Base-by-base conservation (phyloP, 2,329 filamentous ascomycete species). In the Parastagonospora avenae region DNA sequence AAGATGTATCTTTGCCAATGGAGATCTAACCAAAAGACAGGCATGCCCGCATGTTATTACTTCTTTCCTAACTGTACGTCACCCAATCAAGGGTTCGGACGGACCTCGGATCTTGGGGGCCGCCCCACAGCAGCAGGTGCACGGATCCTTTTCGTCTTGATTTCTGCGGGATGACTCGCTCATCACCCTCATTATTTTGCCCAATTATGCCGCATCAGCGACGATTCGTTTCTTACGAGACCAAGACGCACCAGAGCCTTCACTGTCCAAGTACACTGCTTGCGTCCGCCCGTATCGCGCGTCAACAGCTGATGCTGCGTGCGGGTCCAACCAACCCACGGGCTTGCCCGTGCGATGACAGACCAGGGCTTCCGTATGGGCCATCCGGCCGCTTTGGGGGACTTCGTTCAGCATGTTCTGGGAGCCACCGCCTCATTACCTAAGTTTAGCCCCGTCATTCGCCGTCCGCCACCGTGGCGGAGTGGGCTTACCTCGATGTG, bases 391-490 rank as follows among this genome's bases (percentile, higher is more conserved):
- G 48, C 49, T 46, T 42, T 47, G 35, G 43, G 48, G 46, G 44
- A 47, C 30, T 32, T 36, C 12, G 16, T 19, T 42, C 30, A 42
- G 37, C 9, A 30, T 6, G 45, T 36, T 31, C 51, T 51, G 40
- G 51, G 47, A 42, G 39, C 48, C 41, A 42, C 55, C 49, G 52
- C 59, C 52, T 52, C 52, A 59, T 55, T 61, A 62, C 54, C 50
- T 59, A 62, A 64, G 50, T 50, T 54, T 52, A 60, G 59, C 53
- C 58, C 52, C 54, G 36, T 47, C 19, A 59, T 57, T 57, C 46
- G 53, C 50, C 49, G 36, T 40, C 28, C 41, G 39, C 39, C 30
- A 36, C 40, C 27, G 48, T 48, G 47, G 47, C 53, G 38, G 54
- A 50, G 47, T 44, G 46, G 48, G 50, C 52, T 55, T 57, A 41